These are phyloP conservation scores for Termitomyces sp. DNA, from an alignment of 1,284 basidiomycete genomes.

Conservation along the genomic window DNA sequence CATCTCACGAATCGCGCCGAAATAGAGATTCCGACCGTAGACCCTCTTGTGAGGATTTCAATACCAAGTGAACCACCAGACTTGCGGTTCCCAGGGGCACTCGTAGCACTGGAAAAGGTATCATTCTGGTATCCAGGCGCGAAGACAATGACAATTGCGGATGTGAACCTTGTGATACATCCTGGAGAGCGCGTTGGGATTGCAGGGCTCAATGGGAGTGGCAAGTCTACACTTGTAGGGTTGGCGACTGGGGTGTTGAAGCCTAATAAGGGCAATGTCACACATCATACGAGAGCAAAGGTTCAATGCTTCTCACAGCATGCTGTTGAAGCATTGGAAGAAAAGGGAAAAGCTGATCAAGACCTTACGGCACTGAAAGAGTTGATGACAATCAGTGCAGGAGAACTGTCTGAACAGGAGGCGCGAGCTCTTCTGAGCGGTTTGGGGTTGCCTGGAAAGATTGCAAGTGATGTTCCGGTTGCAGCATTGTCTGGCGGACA, in stretches of 20 bases:
- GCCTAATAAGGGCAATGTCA: slow-evolving; percentile 50
- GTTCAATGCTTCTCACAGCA: slow-evolving; percentile 59
- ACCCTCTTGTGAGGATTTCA: slow-evolving; percentile 41
- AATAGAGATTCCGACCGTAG: slow-evolving; percentile 45
- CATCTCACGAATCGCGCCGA: slow-evolving; percentile 41
- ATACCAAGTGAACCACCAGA: slow-evolving; percentile 43
- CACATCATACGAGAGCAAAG: slow-evolving; percentile 51
- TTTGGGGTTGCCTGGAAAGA: slow-evolving; percentile 45
- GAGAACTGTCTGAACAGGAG: slow-evolving; percentile 37
- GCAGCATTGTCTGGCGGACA: slow-evolving; percentile 55
- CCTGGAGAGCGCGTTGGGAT: slow-evolving; percentile 54
- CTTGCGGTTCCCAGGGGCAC: slow-evolving; percentile 46
- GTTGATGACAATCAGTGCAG: slow-evolving; percentile 28
- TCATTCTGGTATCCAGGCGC: slow-evolving; percentile 37
- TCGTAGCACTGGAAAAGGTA: slow-evolving; percentile 49
- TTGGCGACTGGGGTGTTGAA: slow-evolving; percentile 39
- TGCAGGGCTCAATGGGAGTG: slow-evolving; percentile 46
- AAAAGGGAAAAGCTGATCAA: slow-evolving; percentile 15
- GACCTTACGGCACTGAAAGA: slow-evolving; percentile 36
- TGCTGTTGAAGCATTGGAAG: slow-evolving; percentile 47
- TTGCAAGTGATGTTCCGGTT: slow-evolving; percentile 43
- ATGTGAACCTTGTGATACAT: slow-evolving; percentile 53
- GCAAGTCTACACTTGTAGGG: slow-evolving; percentile 62
- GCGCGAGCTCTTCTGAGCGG: slow-evolving; percentile 43
- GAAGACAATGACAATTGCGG: slow-evolving; percentile 40